Evolutionary conservation across 2,329 filamentous ascomycete genomes (phyloP), one percentile per base, ranked within the genome.

Genomic region (Aspergillus ruber): DNA sequence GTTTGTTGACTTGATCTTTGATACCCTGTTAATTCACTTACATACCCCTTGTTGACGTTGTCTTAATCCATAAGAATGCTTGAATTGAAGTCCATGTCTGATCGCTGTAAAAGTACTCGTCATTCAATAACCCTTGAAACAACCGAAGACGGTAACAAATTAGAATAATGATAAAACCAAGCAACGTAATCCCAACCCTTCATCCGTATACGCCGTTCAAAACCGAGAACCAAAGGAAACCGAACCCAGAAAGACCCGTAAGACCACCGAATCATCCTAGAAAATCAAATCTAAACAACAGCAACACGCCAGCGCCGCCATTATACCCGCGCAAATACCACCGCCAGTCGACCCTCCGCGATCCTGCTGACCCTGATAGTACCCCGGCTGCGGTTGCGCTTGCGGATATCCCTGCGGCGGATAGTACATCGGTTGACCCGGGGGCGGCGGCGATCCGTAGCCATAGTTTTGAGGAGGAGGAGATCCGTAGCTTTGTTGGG

Each of bases 231-330:
- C 25, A 10, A 29, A 29, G 10, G 25, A 29, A 29, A 29, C 25
- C 25, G 25, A 29, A 29, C 25, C 25, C 25, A 29, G 5, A 29
- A 29, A 12, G 9, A 29, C 33, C 33, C 6, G 33, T 35, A n/a
- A 17, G 18, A 7, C 15, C 6, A 21, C 21, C 21, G 21, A 21
- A 21, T 21, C 3, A 21, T 21, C 20, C 45, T 66, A 71, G 48
- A 72, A 73, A 45, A 73, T 55, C 43, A 71, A 66, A 62, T 75
- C 73, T 62, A 76, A 65, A 59, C 74, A 76, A 57, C 74, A 76
- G 55, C 74, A 76, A 53, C 73, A 74, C 7, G 74, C 73, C 47
- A 75, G 45, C 15, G 70, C 73, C 42, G 70, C 73, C 55, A 74
- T 57, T 13, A 76, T 62, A 59, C 73, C 74, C 1, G 73, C 72